Conservation (phyloP, 441 rosid genomes). For the Mallotus japonicus region DNA sequence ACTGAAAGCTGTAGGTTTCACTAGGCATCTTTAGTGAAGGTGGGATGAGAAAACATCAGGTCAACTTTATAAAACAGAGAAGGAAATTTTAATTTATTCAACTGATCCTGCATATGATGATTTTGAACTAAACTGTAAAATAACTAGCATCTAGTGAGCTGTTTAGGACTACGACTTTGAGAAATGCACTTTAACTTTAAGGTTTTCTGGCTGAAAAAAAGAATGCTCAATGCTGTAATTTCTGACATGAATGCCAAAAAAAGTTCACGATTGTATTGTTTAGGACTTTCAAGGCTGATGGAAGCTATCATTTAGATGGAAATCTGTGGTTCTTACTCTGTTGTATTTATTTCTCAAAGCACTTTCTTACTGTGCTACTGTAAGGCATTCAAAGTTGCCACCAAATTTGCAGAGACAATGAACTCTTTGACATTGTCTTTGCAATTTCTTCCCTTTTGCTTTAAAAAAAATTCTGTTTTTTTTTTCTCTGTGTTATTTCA, state of each 20-base stretch:
- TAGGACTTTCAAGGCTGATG: not conserved
- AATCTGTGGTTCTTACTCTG: not conserved
- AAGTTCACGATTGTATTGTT: not conserved
- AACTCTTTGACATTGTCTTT: not conserved
- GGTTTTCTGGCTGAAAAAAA: not conserved
- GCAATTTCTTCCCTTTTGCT: not conserved
- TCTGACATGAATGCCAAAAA: not conserved
- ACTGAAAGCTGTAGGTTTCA: not conserved
- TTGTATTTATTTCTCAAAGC: not conserved
- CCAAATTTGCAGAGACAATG: not conserved
- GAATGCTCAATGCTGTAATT: not conserved
- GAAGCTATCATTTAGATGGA: not conserved
- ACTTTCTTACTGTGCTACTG: not conserved
- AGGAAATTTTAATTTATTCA: not conserved
- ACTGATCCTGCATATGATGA: not conserved
- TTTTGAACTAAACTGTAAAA: not conserved
- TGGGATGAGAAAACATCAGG: not conserved
- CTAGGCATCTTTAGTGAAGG: not conserved
- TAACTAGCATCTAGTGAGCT: not conserved
- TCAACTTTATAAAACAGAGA: not conserved
- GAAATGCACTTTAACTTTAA: not conserved
- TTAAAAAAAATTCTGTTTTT: no score
- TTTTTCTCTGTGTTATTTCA: not conserved
- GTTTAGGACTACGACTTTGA: not conserved
- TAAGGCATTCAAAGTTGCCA: not conserved